phyloP scores from a whole-genome alignment of 225 moss, liverwort and hornwort species.

The Physcomitrium patens region DNA sequence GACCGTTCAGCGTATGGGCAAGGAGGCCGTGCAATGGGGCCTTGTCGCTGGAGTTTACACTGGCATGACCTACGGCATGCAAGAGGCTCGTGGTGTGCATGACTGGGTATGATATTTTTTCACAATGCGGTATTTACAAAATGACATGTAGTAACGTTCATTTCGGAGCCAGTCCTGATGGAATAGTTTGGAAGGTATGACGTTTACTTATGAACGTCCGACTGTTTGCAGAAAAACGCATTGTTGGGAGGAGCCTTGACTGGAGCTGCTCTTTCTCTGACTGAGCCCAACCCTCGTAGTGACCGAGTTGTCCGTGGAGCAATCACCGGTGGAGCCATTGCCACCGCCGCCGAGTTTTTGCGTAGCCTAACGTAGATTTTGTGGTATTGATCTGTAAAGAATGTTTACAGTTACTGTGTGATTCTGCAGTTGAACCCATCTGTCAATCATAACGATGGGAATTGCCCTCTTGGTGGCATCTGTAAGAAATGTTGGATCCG shows the following conservation, averaged over 20 bases:
- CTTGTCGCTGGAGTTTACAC: constrained; percentile 90
- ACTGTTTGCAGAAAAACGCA: constrained; percentile 71
- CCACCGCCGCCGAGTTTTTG: constrained; percentile 88
- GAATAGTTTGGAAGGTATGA: not conserved
- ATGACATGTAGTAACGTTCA: no score
- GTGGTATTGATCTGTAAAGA: constrained; percentile 11
- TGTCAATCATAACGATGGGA: not conserved
- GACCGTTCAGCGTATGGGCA: constrained; percentile 76
- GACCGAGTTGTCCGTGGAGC: constrained; percentile 79
- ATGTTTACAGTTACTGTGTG: constrained; percentile 39
- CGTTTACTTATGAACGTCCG: no score
- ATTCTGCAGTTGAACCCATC: constrained; percentile 15
- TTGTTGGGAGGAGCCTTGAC: constrained; percentile 85
- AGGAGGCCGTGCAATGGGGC: constrained; percentile 95
- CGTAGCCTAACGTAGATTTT: constrained; percentile 59
- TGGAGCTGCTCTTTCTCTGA: constrained; percentile 82
- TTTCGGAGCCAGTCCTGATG: not conserved
- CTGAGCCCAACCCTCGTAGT: constrained; percentile 73
- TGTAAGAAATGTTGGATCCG: constrained; percentile 29
- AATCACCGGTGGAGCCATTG: constrained; percentile 83
- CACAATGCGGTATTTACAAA: not conserved
- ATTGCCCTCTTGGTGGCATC: constrained; percentile 11
- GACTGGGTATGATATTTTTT: constrained; percentile 59
- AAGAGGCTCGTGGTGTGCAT: constrained; percentile 86
- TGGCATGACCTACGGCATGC: constrained; percentile 85